Percentiles rank a stretch among this genome's conserved stretches.
Conservation (phyloP, 257 asterid genomes). For the Solanum arcanum region DNA sequence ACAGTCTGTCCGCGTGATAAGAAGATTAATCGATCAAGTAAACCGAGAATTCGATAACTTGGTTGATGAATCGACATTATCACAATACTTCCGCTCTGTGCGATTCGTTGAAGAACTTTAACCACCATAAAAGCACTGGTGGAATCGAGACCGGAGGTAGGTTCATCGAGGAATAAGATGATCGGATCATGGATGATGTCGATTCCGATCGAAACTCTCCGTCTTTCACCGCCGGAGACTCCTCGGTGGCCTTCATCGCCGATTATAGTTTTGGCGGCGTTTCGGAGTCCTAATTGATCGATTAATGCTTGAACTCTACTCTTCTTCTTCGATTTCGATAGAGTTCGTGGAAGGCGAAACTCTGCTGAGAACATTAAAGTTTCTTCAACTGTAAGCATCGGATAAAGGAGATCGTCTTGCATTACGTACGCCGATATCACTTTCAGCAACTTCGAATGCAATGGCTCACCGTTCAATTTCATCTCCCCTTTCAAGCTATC, state of each 20-base stretch:
- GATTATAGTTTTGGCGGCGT: constrained; percentile 10
- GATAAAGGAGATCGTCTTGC: not conserved
- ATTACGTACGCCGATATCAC: constrained; percentile 34
- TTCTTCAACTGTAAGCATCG: not conserved
- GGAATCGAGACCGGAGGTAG: constrained; percentile 41
- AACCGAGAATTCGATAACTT: constrained; percentile 28
- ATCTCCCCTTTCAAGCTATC: constrained; percentile 34
- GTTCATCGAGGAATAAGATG: constrained; percentile 34
- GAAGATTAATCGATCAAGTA: constrained; percentile 20
- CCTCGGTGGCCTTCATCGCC: constrained; percentile 35
- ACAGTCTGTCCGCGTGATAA: constrained; percentile 30
- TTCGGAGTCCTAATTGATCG: constrained; percentile 15
- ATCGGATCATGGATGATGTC: constrained; percentile 41
- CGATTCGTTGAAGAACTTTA: constrained; percentile 29
- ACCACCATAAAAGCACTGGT: constrained; percentile 38
- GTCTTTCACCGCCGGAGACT: constrained; percentile 33
- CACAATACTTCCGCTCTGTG: constrained; percentile 38
- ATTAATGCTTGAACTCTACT: constrained; percentile 10
- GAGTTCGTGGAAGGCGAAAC: not conserved
- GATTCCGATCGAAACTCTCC: constrained; percentile 33
- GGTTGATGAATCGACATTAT: constrained; percentile 44
- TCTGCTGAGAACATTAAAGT: not conserved
- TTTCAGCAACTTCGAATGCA: constrained; percentile 22
- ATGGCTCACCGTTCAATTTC: constrained; percentile 26
- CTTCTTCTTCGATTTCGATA: constrained; percentile 13